Evolutionary conservation across 1,284 basidiomycete genomes (phyloP).

Genomic region (Cutaneotrichosporon sp.): DNA sequence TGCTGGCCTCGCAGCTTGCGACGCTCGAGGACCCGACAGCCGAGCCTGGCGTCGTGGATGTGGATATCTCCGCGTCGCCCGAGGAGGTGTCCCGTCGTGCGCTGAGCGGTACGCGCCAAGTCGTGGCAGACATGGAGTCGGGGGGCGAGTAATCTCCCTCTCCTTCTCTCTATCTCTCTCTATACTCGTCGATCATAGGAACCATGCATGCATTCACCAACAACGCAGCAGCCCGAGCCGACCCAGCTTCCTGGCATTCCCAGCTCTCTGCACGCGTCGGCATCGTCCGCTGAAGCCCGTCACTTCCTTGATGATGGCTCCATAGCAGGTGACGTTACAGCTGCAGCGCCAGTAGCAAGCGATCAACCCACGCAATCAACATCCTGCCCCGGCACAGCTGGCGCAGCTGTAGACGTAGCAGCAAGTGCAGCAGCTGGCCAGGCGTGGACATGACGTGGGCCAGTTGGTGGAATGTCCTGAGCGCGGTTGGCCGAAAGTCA

Average conservation of each 20-base stretch:
- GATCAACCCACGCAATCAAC: no score
- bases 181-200: neutral
- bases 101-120: constrained; percentile 37
- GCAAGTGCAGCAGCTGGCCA: no score
- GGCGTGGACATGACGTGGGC: constrained; percentile 5
- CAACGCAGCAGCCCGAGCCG: no score
- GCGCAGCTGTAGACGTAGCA: no score
- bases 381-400: no score
- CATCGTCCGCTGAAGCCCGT: no score
- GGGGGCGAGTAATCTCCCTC: constrained; percentile 16
- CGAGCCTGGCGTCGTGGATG: constrained; percentile 68
- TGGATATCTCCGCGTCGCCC: constrained; percentile 62
- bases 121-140: constrained; percentile 29
- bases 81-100: constrained; percentile 62
- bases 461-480: neutral
- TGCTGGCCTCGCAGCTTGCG: constrained; percentile 82
- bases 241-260: no score
- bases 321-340: no score
- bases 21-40: constrained; percentile 73
- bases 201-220: neutral
- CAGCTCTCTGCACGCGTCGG: no score
- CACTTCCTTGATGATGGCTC: no score
- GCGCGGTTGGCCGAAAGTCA: neutral
- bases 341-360: no score
- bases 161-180: neutral